phyloP scores from a whole-genome alignment of 1,284 basidiomycete genomes.

The Leccinum solheimii region DNA sequence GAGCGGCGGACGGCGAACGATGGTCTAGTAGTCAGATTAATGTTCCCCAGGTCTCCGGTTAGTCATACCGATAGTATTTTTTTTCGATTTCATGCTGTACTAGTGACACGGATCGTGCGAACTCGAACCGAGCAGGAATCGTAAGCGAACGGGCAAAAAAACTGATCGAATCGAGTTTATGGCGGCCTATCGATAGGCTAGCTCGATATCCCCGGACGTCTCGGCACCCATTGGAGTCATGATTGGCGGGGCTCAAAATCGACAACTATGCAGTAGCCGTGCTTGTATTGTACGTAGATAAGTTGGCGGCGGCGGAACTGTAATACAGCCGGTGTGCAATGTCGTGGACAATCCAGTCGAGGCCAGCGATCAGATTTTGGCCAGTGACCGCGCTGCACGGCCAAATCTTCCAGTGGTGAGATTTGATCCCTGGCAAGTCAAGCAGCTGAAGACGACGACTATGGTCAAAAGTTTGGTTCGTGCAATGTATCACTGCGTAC shows the following conservation, averaged over 20 bases:
- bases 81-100: constrained; percentile 12
- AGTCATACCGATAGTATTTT: constrained; percentile 9
- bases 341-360: constrained; percentile 95
- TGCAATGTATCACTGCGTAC: constrained; percentile 47
- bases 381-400: constrained; percentile 93
- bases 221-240: constrained; percentile 11
- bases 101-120: constrained; percentile 13
- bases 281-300: constrained; percentile 1
- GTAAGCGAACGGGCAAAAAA: constrained; percentile 8
- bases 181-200: constrained; percentile 15
- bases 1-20: constrained; percentile 2
- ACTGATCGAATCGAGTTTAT: background rate
- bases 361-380: constrained; percentile 77
- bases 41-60: constrained; percentile 8
- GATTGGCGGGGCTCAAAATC: background rate
- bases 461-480: constrained; percentile 10
- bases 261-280: constrained; percentile 1
- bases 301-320: constrained; percentile 29
- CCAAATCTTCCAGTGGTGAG: constrained; percentile 90
- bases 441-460: constrained; percentile 56
- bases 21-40: constrained; percentile 2
- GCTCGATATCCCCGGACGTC: constrained; percentile 11
- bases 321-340: constrained; percentile 83
- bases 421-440: constrained; percentile 73
- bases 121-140: constrained; percentile 11